Evolutionary conservation across 148 eudicot species (phyloP), one percentile per base, ranked within the genome.

Genomic region (Silene conica): DNA sequence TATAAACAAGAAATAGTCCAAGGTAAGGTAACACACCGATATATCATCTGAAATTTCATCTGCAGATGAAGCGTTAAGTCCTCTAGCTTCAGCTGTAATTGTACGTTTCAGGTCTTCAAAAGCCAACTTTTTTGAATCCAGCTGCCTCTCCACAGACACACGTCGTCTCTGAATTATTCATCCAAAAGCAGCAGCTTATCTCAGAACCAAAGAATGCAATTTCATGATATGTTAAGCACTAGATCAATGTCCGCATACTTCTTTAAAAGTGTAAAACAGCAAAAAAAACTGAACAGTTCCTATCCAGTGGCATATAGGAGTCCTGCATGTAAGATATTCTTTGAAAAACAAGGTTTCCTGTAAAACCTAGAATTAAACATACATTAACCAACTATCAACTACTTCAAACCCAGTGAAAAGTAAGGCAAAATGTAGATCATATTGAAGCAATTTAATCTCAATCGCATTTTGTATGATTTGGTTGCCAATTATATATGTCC

Each of bases 41-140:
- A 87, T 83, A 69, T 92, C 99, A 56, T 76, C 86, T 73, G 20
- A 80, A 83, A 90, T 90, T 80, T 95, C 97, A 80, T 95, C 93
- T 63, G 83, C 87, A 68, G 87, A 81, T 73, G 93, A 86, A 38
- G 81, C 82, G 70, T 86, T 68, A 18, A 73, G 61, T 34, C 87
- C 71, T 77, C 71, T 77, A 75, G 92, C 76, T 86, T 89, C 96
- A 63, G 84, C 80, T 54, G 83, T 82, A 74, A 68, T 78, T 13
- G 86, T 73, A 52, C 83, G 85, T 83, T 89, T 86, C 82, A 83
- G 70, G 78, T 85, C 94, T 69, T 90, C 86, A 79, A 90, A 74
- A 34, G 79, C 86, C 48, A 88, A 76, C 68, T 74, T 82, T 78
- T 88, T 95, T 8, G 81, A 66, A 57, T 45, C 76, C 25, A 75